Evolutionary conservation across 805 yeast species (phyloP).

Genomic region (Cyberlindnera euphorbiae): DNA sequence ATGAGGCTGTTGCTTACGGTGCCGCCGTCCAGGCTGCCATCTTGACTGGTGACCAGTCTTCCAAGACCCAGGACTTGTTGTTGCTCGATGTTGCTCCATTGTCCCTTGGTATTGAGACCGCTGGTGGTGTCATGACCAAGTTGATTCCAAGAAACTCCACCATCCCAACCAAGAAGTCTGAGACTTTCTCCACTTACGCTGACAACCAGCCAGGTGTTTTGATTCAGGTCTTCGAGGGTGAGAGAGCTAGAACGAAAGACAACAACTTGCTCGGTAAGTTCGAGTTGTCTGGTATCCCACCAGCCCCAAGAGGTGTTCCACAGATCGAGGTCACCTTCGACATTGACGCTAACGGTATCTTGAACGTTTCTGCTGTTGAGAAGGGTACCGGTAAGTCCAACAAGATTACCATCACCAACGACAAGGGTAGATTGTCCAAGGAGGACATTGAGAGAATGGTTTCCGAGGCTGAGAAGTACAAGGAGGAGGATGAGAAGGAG

Average conservation of each 20-base stretch:
- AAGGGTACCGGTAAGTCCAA: conserved; percentile 98
- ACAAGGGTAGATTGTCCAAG: conserved; percentile 96
- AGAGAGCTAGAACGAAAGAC: conserved; percentile 93
- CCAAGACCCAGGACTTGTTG: conserved; percentile 92
- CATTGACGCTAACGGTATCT: conserved; percentile 94
- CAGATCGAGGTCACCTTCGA: conserved; percentile 97
- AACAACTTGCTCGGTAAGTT: conserved; percentile 96
- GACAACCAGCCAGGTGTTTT: conserved; percentile 99
- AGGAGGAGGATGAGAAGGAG: conserved; percentile 95
- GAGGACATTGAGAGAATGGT: conserved; percentile 98
- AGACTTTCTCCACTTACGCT: conserved; percentile 93
- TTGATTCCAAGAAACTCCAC: conserved; percentile 96
- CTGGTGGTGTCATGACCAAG: conserved; percentile 99
- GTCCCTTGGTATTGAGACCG: conserved; percentile 96
- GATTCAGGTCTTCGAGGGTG: conserved; percentile 98
- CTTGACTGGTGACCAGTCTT: conserved; percentile 91
- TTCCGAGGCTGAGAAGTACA: conserved; percentile 94
- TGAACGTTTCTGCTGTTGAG: conserved; percentile 93
- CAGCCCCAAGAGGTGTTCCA: conserved; percentile 98
- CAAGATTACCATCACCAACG: conserved; percentile 97
- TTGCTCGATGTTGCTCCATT: conserved; percentile 96
- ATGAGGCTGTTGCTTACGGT: conserved; percentile 99
- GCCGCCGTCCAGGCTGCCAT: conserved; percentile 99
- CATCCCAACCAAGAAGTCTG: conserved; percentile 96
- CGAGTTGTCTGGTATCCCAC: conserved; percentile 94